Evolutionary conservation across 2,329 filamentous ascomycete genomes (phyloP).

Genomic region (Dothidotthia symphoricarpi): DNA sequence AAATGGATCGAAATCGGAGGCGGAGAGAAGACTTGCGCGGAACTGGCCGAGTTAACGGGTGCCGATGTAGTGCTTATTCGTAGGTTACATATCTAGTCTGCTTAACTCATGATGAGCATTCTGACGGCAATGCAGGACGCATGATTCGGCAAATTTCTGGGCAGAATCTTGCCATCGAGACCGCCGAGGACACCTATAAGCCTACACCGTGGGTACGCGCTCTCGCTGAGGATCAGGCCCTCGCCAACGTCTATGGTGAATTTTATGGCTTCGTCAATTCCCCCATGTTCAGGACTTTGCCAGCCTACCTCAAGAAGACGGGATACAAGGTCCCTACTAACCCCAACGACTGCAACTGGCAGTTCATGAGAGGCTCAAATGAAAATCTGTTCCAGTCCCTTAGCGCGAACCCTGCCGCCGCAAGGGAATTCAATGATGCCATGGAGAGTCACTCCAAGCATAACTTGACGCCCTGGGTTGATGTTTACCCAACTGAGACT

Average conservation of each 20-base stretch:
- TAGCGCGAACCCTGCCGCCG: conserved; percentile 7
- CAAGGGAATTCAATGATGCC: conserved; percentile 11
- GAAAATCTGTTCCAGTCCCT: conserved; percentile 10
- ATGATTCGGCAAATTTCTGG: conserved; percentile 12
- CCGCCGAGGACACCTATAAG: conserved; percentile 9
- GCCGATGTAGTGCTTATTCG: conserved; percentile 11
- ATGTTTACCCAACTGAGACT: conserved; percentile 12
- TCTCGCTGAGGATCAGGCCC: conserved; percentile 10
- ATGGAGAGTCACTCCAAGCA: conserved; percentile 12
- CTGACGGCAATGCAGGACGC: conserved; percentile 8
- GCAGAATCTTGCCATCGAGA: conserved; percentile 10
- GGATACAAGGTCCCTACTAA: conserved; percentile 8
- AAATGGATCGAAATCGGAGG: conserved; percentile 11
- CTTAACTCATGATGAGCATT: conserved; percentile 5
- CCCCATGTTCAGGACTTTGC: conserved; percentile 11
- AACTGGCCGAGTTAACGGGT: conserved; percentile 8
- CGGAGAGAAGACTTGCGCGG: conserved; percentile 8
- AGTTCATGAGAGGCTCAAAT: conserved; percentile 11
- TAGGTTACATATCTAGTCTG: conserved; percentile 8
- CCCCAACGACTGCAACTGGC: conserved; percentile 11
- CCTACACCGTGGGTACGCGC: conserved; percentile 9
- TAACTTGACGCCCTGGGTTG: conserved; percentile 12
- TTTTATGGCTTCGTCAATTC: conserved; percentile 12
- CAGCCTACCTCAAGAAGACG: conserved; percentile 10
- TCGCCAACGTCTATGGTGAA: conserved; percentile 11